Base-by-base conservation (phyloP, 73 alveolate species). In the Effrenium voratum region DNA sequence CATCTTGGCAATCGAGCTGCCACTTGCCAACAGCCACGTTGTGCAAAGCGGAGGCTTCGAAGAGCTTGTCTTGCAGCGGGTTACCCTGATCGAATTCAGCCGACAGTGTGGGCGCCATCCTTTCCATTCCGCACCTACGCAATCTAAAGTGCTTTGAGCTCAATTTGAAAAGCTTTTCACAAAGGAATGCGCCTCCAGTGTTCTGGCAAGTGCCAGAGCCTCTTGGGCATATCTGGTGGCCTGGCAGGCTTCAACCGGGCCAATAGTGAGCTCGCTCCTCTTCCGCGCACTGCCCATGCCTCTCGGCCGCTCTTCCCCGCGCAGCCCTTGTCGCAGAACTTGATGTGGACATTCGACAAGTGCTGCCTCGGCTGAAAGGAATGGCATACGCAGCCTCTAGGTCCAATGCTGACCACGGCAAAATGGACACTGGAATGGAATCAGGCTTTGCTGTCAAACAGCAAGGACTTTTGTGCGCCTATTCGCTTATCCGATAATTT, bases 261-360 rank as follows among this genome's bases (percentile, higher is more conserved):
- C 63, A 52, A 19, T 19, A 52, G 63, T 52, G 63, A 8, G 63
- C 8, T 52, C 19, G 19, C 8, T n/a, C n/a, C n/a, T n/a, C n/a
- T n/a, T n/a, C n/a, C n/a, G n/a, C n/a, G n/a, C n/a, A n/a, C n/a
- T n/a, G 63, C 63, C 87, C 24, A 22, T 1, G 66, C 94, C 83
- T 90, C 97, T 38, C 97, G 43, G 55, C 97, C 97, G 80, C 97
- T 90, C 87, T 90, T 90, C 59, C 97, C 97, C 44, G 97, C 97
- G 40, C 97, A 66, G 68, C 97, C 97, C 97, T 90, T 90, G 97
- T 90, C 97, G 75, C 97, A 90, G 97, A 90, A 90, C 75, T 90
- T 90, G 87, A 90, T 90, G 97, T 90, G 97, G 38, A 90, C 97
- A 75, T 90, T 90, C 59, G 97, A 90, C 76, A 90, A 52, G 55